Evolutionary conservation across 305 asterid genomes (phyloP).

Genomic region (Fraxinus baroniana): DNA sequence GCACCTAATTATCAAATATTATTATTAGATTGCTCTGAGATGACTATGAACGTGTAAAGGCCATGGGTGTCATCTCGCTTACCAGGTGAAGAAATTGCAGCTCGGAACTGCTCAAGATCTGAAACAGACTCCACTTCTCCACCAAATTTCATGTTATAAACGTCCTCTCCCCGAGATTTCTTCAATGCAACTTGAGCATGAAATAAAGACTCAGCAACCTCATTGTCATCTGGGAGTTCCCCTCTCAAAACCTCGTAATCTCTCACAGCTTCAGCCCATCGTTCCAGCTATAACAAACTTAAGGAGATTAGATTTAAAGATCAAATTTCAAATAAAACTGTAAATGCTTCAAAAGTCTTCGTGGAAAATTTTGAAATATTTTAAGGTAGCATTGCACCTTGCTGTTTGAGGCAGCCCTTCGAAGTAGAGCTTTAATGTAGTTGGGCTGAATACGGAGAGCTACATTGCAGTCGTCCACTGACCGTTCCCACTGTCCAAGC

Average conservation of each 20-base stretch:
- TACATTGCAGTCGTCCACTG: slow-evolving; percentile 79
- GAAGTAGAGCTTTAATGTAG: slow-evolving; percentile 79
- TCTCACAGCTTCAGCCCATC: slow-evolving; percentile 80
- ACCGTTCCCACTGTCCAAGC: slow-evolving; percentile 72
- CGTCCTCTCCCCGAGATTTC: slow-evolving; percentile 77
- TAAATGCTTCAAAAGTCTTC: neutral
- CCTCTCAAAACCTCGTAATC: slow-evolving; percentile 69
- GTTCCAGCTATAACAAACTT: slow-evolving; percentile 60
- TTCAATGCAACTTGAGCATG: slow-evolving; percentile 67
- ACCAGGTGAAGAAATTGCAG: slow-evolving; percentile 74
- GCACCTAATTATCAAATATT: slow-evolving; percentile 48
- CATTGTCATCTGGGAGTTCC: slow-evolving; percentile 63
- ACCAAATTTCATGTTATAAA: slow-evolving; percentile 67
- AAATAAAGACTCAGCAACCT: slow-evolving; percentile 69
- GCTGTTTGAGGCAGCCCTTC: slow-evolving; percentile 78
- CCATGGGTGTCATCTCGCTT: slow-evolving; percentile 7
- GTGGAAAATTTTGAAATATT: neutral
- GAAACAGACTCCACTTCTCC: slow-evolving; percentile 73
- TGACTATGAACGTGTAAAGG: neutral
- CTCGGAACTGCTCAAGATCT: slow-evolving; percentile 66
- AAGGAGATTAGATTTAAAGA: slow-evolving; percentile 10
- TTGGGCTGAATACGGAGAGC: slow-evolving; percentile 76
- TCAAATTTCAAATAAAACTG: neutral
- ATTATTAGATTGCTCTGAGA: neutral
- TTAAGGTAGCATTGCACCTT: slow-evolving; percentile 42